Base-by-base conservation (phyloP, 78 protist species). In the Tieghemostelium lacteum region DNA sequence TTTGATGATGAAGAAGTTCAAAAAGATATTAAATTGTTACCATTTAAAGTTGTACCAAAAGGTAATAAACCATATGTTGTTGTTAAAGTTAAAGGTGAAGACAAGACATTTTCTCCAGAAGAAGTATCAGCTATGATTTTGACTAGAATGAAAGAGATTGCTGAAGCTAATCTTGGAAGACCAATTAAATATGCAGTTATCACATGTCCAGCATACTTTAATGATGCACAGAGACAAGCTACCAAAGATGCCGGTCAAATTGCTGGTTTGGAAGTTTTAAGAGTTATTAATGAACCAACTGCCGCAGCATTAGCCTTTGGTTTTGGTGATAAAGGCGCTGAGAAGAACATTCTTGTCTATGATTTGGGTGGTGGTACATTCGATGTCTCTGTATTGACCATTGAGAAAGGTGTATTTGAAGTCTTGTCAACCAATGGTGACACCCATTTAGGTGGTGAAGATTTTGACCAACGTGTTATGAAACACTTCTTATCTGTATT, bases 231-330 rank as follows among this genome's bases (percentile, higher is more conserved):
- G 94, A 97, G 99, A 37, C 99, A 97, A 95, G 97, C 99, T 54
- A 99, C 99, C 61, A 98, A 97, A 87, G 99, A 98, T 71, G 99
- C 99, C 16, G 99, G 99, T 33, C 8, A 49, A 54, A 98, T 99
- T 63, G 97, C 99, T 0, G 99, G 99, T 31, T 85, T 99, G 24
- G 94, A 96, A 37, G 99, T 98, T 19, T 73, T 92, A 29, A 97
- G 99, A 16, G 97, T 99, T 66, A 94, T 99, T 91, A 99, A 99
- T 97, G 99, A 99, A 96, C 99, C 99, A 22, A 99, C 99, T 0
- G 99, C 99, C 7, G 99, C 99, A 1, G 97, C 99, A 24, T 87
- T 98, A 29, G 99, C 99, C 17, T 98, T 96, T 69, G 99, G 99
- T 33, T 63, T 97, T 61, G 62, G 37, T 77, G 93, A 93, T 42